These are phyloP conservation scores for Globisporangium iwayamae DNA, from an alignment of 352 stramenopile species.

Conservation along the genomic window DNA sequence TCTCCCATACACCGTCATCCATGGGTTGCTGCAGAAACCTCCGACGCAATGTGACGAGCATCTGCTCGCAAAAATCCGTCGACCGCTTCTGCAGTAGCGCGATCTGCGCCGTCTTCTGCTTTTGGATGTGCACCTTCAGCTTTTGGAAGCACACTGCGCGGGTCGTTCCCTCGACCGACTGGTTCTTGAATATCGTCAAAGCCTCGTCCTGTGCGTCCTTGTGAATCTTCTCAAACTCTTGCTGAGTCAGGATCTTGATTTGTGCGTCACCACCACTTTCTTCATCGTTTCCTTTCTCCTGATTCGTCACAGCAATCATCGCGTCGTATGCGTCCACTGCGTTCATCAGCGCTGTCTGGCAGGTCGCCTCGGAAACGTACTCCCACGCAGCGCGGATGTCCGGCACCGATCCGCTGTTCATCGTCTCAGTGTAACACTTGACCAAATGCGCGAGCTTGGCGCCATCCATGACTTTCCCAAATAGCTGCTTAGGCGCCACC, in stretches of 20 bases:
- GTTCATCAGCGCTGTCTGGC: conserved; percentile 47
- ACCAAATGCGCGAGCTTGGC: conserved; percentile 58
- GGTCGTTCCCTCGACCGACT: conserved; percentile 64
- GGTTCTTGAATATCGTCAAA: conserved; percentile 57
- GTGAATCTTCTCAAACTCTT: conserved; percentile 70
- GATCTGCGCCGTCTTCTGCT: conserved; percentile 49
- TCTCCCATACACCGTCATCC: conserved; percentile 38
- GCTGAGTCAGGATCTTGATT: conserved; percentile 52
- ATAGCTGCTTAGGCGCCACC: conserved; percentile 58
- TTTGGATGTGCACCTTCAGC: conserved; percentile 70
- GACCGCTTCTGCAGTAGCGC: conserved; percentile 57
- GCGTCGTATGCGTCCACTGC: conserved; percentile 59
- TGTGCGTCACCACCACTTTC: conserved; percentile 15
- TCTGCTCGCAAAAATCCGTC: conserved; percentile 41
- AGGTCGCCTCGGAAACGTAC: conserved; percentile 80
- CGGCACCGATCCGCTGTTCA: conserved; percentile 75
- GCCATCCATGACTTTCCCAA: conserved; percentile 64
- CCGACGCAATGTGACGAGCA: conserved; percentile 34
- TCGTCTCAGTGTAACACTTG: conserved; percentile 67
- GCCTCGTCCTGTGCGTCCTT: conserved; percentile 75
- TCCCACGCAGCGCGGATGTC: conserved; percentile 83
- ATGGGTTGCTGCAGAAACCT: conserved; percentile 42
- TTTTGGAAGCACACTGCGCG: conserved; percentile 65
- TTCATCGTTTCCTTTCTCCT: conserved; percentile 16
- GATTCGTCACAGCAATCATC: conserved; percentile 32